Percentiles rank a stretch among this genome's conserved stretches.
Conservation (phyloP, 2,329 filamentous ascomycete genomes). For the Stachybotrys elegans region DNA sequence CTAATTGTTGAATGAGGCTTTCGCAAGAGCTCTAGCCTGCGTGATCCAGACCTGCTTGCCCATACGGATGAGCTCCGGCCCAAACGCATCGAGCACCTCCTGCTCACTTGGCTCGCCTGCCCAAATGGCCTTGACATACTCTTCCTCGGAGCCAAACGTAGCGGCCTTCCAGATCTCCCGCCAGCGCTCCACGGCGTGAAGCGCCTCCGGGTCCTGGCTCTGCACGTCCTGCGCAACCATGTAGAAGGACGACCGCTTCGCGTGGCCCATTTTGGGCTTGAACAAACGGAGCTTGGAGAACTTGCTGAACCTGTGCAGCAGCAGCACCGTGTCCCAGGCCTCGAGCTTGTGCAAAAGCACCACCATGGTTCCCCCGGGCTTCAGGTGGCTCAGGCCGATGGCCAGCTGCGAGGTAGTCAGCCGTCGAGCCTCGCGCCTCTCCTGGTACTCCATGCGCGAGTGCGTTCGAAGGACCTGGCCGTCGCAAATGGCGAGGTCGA, state of each 20-base stretch:
- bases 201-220: conserved; percentile 22
- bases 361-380: conserved; percentile 43
- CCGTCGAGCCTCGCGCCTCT: conserved; percentile 28
- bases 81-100: conserved; percentile 8
- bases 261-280: conserved; percentile 38
- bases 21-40: conserved; percentile 10
- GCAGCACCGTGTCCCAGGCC: conserved; percentile 25
- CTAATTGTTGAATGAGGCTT: conserved; percentile 10
- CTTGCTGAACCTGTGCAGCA: conserved; percentile 33
- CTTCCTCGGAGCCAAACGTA: conserved; percentile 25
- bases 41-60: conserved; percentile 10
- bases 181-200: conserved; percentile 31
- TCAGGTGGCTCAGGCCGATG: conserved; percentile 40
- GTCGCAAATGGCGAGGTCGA: conserved; percentile 42
- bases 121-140: background rate
- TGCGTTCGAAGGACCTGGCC: conserved; percentile 40
- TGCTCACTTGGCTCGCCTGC: background rate
- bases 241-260: conserved; percentile 46
- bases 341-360: conserved; percentile 46
- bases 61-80: conserved; percentile 5
- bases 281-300: conserved; percentile 33
- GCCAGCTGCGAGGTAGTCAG: conserved; percentile 34
- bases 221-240: conserved; percentile 40
- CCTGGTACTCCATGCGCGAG: conserved; percentile 22
- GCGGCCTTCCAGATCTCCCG: conserved; percentile 31